Percentiles rank a stretch among this genome's conserved stretches.
These are phyloP conservation scores for Schoenoplectus triqueter DNA, from an alignment of 202 grass and related monocot species.

Conservation along the genomic window DNA sequence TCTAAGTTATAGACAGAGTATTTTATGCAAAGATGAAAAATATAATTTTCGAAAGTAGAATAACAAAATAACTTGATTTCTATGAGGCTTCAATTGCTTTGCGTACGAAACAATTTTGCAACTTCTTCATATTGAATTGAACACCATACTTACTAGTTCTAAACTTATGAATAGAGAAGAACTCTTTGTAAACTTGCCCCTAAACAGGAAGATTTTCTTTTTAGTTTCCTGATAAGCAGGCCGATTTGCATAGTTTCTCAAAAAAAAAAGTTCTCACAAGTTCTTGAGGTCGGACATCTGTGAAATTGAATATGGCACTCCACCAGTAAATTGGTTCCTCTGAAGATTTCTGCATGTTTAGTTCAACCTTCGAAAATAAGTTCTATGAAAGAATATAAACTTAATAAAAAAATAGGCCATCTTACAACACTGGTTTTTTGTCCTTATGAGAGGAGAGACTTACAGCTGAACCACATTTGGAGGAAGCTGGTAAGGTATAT, in stretches of 20 bases:
- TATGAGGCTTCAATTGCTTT: background rate
- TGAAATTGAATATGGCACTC: slow-evolving; percentile 81
- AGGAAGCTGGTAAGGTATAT: slow-evolving; percentile 88
- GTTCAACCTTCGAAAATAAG: slow-evolving; percentile 12
- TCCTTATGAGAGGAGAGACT: slow-evolving; percentile 31
- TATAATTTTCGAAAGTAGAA: background rate
- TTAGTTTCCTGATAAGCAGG: too few relatives aligned
- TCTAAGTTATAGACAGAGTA: background rate
- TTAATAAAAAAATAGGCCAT: background rate
- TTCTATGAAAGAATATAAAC: slow-evolving; percentile 31
- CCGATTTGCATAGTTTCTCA: background rate
- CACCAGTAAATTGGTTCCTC: slow-evolving; percentile 76
- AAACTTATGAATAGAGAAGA: background rate
- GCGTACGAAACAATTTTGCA: background rate
- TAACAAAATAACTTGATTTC: background rate
- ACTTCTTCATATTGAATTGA: background rate
- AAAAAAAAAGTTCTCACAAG: slow-evolving; percentile 52
- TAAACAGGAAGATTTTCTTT: too few relatives aligned
- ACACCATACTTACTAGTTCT: too few relatives aligned
- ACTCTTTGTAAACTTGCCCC: background rate
- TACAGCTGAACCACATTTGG: slow-evolving; percentile 80
- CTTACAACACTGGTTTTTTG: background rate
- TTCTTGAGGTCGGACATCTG: slow-evolving; percentile 83
- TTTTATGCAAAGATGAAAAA: background rate
- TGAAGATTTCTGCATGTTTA: slow-evolving; percentile 64